These are phyloP conservation scores for Neurospora sp. DNA, from an alignment of 495 filamentous ascomycete species.

Conservation along the genomic window DNA sequence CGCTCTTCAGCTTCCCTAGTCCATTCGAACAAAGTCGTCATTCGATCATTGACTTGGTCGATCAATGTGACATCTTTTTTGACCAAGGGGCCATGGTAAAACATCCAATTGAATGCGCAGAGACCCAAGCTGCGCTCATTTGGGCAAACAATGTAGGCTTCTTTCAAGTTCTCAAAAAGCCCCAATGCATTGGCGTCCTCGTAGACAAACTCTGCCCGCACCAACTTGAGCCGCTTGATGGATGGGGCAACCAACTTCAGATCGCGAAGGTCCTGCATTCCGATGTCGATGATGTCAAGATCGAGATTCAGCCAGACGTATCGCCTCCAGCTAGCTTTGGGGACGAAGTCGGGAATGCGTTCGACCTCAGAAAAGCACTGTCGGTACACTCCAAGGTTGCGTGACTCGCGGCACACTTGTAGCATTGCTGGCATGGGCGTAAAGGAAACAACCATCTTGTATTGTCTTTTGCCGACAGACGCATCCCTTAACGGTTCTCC, in stretches of 20 bases:
- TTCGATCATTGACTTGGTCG: background rate
- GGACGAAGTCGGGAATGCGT: background rate
- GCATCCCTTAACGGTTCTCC: background rate
- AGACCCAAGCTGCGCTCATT: background rate
- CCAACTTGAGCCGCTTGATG: background rate
- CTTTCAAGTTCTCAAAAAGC: background rate
- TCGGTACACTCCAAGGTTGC: background rate
- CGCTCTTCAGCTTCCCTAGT: background rate
- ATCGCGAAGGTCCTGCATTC: background rate
- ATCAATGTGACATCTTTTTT: background rate
- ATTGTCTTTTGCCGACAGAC: background rate
- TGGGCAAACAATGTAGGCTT: background rate
- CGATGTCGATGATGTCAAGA: background rate
- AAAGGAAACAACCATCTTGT: background rate
- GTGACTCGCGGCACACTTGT: background rate
- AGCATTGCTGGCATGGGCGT: background rate
- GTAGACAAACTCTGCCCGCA: background rate
- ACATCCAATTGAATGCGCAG: too few relatives aligned
- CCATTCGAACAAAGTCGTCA: background rate
- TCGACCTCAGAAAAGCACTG: background rate
- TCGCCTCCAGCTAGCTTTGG: background rate
- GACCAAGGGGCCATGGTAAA: background rate
- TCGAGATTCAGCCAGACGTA: background rate
- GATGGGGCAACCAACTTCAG: background rate
- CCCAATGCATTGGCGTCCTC: background rate